Percentiles rank a stretch among this genome's conserved stretches.
Conservation (phyloP, 768 basidiomycete species). For the Rhizopogon vinicolor region DNA sequence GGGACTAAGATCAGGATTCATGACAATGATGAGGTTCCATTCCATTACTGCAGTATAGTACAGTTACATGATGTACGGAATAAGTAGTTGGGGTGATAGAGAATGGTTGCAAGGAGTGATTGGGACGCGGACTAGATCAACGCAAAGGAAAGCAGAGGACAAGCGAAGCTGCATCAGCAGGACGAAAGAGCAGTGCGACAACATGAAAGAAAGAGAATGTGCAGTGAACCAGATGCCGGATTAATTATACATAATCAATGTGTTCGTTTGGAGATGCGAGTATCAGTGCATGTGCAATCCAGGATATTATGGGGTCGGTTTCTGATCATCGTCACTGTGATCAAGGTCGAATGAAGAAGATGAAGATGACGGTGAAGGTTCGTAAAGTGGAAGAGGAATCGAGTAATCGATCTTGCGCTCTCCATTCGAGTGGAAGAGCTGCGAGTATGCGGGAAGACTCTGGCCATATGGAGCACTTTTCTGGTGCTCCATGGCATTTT, state of each 20-base stretch:
- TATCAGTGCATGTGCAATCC: neutral
- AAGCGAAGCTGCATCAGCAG: neutral
- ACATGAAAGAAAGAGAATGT: neutral
- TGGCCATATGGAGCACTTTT: slow-evolving; percentile 18
- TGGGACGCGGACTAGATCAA: slow-evolving; percentile 9
- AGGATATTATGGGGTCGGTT: slow-evolving; percentile 1
- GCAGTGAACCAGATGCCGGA: neutral
- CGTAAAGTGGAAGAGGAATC: slow-evolving; percentile 60
- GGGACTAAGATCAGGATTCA: neutral
- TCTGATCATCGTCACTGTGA: slow-evolving; percentile 4
- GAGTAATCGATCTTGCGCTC: slow-evolving; percentile 67
- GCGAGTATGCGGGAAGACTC: slow-evolving; percentile 69
- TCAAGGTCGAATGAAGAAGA: slow-evolving; percentile 1
- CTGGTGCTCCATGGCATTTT: slow-evolving; percentile 1
- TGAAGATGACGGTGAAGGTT: slow-evolving; percentile 27
- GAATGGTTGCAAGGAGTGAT: neutral
- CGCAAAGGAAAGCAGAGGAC: slow-evolving; percentile 5
- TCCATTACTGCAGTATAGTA: neutral
- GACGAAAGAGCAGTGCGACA: neutral
- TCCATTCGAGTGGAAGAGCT: slow-evolving; percentile 71
- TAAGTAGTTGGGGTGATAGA: neutral
- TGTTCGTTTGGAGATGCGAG: neutral
- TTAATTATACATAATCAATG: neutral
- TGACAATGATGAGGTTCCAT: neutral
- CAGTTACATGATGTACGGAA: neutral